phyloP scores from a whole-genome alignment of 805 yeast genomes.

The Millerago galiae region DNA sequence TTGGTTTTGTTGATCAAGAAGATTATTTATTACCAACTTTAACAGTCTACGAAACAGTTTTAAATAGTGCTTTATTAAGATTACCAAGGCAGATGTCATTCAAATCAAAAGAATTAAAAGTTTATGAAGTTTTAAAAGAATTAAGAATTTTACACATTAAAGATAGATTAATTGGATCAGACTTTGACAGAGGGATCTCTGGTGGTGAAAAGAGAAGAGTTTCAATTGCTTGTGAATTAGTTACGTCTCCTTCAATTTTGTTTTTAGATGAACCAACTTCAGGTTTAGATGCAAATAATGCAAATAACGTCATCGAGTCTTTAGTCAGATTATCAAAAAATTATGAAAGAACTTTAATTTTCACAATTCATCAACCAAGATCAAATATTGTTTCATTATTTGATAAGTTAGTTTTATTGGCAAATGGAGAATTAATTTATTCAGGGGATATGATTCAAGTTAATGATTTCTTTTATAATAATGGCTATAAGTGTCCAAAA shows the following conservation, averaged over 20 bases:
- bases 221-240: constrained; percentile 89
- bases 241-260: constrained; percentile 77
- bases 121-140: constrained; percentile 77
- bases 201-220: constrained; percentile 93
- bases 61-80: constrained; percentile 84
- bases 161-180: constrained; percentile 84
- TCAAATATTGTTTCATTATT: constrained; percentile 90
- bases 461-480: constrained; percentile 63
- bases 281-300: constrained; percentile 91
- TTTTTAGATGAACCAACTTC: constrained; percentile 93
- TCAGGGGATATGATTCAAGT: constrained; percentile 80
- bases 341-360: constrained; percentile 79
- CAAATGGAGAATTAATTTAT: constrained; percentile 80
- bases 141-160: constrained; percentile 76
- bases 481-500: constrained; percentile 78
- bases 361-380: constrained; percentile 96
- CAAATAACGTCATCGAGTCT: constrained; percentile 83
- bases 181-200: constrained; percentile 83
- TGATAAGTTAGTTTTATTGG: constrained; percentile 72
- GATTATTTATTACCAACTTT: constrained; percentile 85
- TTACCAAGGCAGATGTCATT: constrained; percentile 77
- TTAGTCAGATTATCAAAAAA: constrained; percentile 73
- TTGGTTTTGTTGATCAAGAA: constrained; percentile 96
- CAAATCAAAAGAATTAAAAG: constrained; percentile 68
- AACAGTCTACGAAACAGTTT: constrained; percentile 92